A percentile compares a stretch with the other conserved stretches of the same genome.
Conservation (phyloP, 176 grass and related monocot species). For the Triticum timopheevii region DNA sequence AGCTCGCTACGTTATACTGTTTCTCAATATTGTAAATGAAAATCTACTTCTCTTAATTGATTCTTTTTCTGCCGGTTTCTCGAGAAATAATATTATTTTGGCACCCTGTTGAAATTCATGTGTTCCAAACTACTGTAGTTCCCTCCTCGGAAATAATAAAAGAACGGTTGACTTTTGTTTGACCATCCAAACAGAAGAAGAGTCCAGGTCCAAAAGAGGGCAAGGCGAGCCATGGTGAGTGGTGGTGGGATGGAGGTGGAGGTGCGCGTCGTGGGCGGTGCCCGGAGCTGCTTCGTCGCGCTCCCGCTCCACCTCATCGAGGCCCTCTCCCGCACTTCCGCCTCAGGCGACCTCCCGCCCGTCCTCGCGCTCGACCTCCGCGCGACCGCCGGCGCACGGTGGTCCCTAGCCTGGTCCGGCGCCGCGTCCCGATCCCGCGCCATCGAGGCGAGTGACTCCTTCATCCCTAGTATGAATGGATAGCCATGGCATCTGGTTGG, state of each 20-base stretch:
- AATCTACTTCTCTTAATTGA: too few relatives aligned
- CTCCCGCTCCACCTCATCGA: constrained; percentile 83
- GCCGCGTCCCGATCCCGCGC: constrained; percentile 59
- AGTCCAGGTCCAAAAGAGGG: not conserved
- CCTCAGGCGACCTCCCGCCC: constrained; percentile 55
- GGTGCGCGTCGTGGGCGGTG: constrained; percentile 61
- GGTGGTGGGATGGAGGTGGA: constrained; percentile 58
- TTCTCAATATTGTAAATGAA: too few relatives aligned
- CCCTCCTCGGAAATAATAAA: too few relatives aligned
- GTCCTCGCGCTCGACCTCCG: constrained; percentile 77
- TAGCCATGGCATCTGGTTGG: not conserved
- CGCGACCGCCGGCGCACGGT: constrained; percentile 40
- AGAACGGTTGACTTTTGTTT: not conserved
- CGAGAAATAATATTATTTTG: too few relatives aligned
- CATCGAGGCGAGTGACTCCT: constrained; percentile 59
- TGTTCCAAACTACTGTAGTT: too few relatives aligned
- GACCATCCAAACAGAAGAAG: not conserved
- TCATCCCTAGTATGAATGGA: not conserved
- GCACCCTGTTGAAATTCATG: too few relatives aligned
- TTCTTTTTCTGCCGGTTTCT: too few relatives aligned
- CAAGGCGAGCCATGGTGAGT: not conserved
- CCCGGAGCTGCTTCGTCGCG: constrained; percentile 86
- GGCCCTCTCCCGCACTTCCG: constrained; percentile 62
- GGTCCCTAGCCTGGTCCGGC: constrained; percentile 90
- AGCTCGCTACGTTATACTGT: too few relatives aligned